Base-by-base conservation (phyloP, 2,329 filamentous ascomycete species). In the Calonectria multiphialidica region DNA sequence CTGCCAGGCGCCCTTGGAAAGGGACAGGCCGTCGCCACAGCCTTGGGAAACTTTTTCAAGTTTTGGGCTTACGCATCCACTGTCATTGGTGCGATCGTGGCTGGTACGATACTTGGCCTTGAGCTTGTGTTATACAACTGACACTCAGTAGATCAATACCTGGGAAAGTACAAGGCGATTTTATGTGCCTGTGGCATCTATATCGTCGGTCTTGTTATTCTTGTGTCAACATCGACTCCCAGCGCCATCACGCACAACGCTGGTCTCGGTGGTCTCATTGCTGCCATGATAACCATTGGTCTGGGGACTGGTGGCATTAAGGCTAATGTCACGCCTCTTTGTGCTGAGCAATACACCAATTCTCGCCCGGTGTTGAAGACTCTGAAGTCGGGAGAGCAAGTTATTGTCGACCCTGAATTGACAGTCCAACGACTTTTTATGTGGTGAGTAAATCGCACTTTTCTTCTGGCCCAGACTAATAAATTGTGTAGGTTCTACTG, bases 41-140 rank as follows among this genome's bases (percentile, higher is more conserved):
- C 76, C 1, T 40, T 78, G n/a, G 75, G 75, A 5, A 81, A 81
- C 69, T 80, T 81, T 59, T 80, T 81, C 68, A 78, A 78, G 50
- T 78, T 78, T 45, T 78, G 75, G 75, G 76, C 75, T 3, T 77
- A 79, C 47, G 71, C 71, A 28, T 72, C 71, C 2, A 72, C 71
- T 8, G 66, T 72, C 18, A 66, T 72, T 18, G 71, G 71, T 5
- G 71, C 71, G 5, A 72, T 72, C 12, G 10, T 67, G 3, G 66
- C 71, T 13, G 66, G 71, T 72, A 59, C 25, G n/a, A 28, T 2
- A 18, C 2, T 28, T 6, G 2, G 9, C 13, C 25, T 10, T 8
- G 15, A 40, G 2, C 16, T 18, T 18, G 1, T 12, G 10, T 2
- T 6, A 40, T 12, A 21, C 21, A 40, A 18, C 53, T 59, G n/a